phyloP scores from a whole-genome alignment of 73 alveolate species.

The Blepharisma stoltei region DNA sequence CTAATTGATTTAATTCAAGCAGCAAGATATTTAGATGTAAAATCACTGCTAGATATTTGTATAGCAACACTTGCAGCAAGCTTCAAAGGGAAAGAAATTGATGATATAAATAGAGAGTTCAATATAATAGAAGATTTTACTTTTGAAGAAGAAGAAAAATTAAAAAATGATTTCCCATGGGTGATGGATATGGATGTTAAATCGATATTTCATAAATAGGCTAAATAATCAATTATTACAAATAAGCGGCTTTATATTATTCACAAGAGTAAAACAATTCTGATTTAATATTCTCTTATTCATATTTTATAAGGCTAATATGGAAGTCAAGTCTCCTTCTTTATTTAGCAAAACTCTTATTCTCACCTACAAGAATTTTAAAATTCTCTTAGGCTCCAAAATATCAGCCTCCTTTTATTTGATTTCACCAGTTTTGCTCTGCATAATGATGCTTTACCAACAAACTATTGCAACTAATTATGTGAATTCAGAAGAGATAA shows the following conservation, averaged over 20 bases:
- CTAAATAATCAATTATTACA: too few relatives aligned
- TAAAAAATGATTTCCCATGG: too few relatives aligned
- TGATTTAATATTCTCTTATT: too few relatives aligned
- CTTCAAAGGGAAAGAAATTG: not conserved
- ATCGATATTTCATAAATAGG: too few relatives aligned
- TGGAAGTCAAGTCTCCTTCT: too few relatives aligned
- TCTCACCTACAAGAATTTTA: too few relatives aligned
- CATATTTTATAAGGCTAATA: too few relatives aligned
- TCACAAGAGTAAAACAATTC: too few relatives aligned
- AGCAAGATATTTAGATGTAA: not conserved
- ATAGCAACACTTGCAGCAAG: not conserved
- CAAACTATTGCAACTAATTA: constrained; percentile 41
- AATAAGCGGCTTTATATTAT: too few relatives aligned
- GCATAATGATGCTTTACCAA: constrained; percentile 38
- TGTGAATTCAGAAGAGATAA: constrained; percentile 32
- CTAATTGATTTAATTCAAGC: not conserved
- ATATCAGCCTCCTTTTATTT: constrained; percentile 40
- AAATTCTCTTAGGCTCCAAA: not conserved
- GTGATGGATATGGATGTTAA: too few relatives aligned
- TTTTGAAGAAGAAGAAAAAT: not conserved
- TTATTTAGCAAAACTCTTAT: too few relatives aligned
- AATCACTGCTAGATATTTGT: not conserved
- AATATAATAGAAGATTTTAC: not conserved
- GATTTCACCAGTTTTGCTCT: constrained; percentile 54
- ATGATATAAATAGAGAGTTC: not conserved